Conservation (phyloP, 2,329 filamentous ascomycete genomes). For the Colletotrichum sp. region DNA sequence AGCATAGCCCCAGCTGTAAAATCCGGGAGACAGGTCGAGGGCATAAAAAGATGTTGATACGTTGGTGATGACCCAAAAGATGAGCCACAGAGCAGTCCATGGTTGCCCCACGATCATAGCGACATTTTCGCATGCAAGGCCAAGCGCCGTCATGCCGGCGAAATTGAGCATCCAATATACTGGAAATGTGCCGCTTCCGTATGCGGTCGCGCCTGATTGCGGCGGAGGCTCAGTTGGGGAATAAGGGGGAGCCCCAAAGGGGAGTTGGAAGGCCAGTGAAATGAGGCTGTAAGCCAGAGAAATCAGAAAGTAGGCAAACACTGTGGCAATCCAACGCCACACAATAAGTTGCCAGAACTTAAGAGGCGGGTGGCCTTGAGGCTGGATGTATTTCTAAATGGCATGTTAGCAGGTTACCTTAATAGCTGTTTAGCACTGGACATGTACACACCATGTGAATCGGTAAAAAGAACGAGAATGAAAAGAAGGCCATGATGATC, state of each 20-base stretch:
- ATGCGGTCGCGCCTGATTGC: conserved; percentile 55
- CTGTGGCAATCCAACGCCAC: conserved; percentile 62
- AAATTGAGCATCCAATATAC: conserved; percentile 71
- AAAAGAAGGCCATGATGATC: conserved; percentile 72
- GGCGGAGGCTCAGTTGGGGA: conserved; percentile 43
- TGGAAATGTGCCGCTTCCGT: conserved; percentile 61
- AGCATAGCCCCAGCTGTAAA: conserved; percentile 68
- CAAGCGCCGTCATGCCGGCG: conserved; percentile 66
- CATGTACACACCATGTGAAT: conserved; percentile 53
- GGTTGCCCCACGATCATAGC: conserved; percentile 66
- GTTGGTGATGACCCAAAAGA: conserved; percentile 73
- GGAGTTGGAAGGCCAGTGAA: conserved; percentile 66
- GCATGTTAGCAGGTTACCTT: neutral
- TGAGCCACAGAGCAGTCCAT: conserved; percentile 66
- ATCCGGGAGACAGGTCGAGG: conserved; percentile 60
- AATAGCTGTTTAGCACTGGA: neutral
- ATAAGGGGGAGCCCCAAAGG: conserved; percentile 56
- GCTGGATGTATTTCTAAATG: conserved; percentile 53
- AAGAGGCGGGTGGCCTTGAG: conserved; percentile 60
- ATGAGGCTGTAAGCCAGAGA: conserved; percentile 69
- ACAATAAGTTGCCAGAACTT: conserved; percentile 62
- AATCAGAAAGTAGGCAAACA: conserved; percentile 64
- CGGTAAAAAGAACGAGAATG: conserved; percentile 68
- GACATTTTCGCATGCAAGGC: conserved; percentile 68
- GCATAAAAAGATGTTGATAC: conserved; percentile 65